A percentile compares a stretch with the other conserved stretches of the same genome.
These are phyloP conservation scores for Monoraphidium neglectum DNA, from an alignment of 139 green algal species.

Conservation along the genomic window DNA sequence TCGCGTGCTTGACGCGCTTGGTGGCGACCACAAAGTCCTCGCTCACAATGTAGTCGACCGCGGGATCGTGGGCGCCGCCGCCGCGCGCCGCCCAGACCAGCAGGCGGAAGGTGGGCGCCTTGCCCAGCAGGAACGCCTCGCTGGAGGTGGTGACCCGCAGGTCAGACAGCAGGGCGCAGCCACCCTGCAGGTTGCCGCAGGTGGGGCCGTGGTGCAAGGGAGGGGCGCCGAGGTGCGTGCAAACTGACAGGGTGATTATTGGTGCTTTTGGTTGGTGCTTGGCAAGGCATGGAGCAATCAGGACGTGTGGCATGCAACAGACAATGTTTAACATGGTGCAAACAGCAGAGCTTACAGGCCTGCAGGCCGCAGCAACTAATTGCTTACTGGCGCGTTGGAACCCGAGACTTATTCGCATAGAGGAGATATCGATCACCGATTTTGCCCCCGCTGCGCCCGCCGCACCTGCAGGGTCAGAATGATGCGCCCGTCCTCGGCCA, in stretches of 20 bases:
- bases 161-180: constrained; percentile 46
- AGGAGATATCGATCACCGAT: too few species aligned
- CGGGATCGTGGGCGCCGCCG: not conserved
- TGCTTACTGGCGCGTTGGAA: too few species aligned
- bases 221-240: too few species aligned
- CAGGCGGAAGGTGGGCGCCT: constrained; percentile 66
- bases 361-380: too few species aligned
- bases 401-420: too few species aligned
- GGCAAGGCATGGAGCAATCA: too few species aligned
- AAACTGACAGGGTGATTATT: too few species aligned
- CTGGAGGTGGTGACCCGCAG: constrained; percentile 59
- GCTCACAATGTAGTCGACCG: constrained; percentile 59
- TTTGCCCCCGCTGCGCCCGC: not conserved
- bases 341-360: too few species aligned
- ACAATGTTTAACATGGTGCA: too few species aligned
- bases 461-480: constrained; percentile 54
- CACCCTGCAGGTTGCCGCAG: constrained; percentile 28
- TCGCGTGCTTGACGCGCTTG: constrained; percentile 67
- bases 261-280: too few species aligned
- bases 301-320: too few species aligned
- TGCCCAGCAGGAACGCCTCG: constrained; percentile 61
- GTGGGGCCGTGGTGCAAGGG: too few species aligned
- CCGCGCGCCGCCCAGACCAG: constrained; percentile 60
- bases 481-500: constrained; percentile 46
- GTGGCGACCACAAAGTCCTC: constrained; percentile 69